Conservation (phyloP, 257 asterid species). For the Forsythia suspensa region DNA sequence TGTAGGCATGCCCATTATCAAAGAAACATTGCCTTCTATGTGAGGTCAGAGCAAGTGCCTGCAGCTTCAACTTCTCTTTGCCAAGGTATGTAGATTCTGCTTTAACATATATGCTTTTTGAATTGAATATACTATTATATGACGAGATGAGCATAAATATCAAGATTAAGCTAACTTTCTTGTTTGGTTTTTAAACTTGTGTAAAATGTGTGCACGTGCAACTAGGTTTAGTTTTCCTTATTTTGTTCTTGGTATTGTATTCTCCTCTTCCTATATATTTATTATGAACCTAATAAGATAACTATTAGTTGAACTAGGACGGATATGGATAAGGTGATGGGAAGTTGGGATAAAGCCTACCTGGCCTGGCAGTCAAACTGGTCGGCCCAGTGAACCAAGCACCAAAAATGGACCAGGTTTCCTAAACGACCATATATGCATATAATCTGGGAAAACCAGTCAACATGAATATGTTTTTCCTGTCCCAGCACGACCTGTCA, state of each 20-base stretch:
- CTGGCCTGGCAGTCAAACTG: neutral
- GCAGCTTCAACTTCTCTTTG: slow-evolving; percentile 24
- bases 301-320: neutral
- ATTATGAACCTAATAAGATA: neutral
- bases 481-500: neutral
- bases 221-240: neutral
- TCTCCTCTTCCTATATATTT: neutral
- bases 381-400: neutral
- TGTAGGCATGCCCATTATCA: slow-evolving; percentile 19
- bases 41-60: slow-evolving; percentile 31
- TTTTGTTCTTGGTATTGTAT: neutral
- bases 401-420: neutral
- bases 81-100: slow-evolving; percentile 13
- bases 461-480: neutral
- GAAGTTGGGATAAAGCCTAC: too few species aligned
- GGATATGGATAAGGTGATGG: too few species aligned
- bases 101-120: neutral
- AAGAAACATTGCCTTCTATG: slow-evolving; percentile 19
- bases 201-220: neutral
- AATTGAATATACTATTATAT: neutral
- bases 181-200: neutral
- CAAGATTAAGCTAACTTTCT: neutral
- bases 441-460: neutral
- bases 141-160: neutral
- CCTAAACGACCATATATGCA: neutral